phyloP scores from a whole-genome alignment of 495 filamentous ascomycete species.

The Annulohypoxylon maeteangense region DNA sequence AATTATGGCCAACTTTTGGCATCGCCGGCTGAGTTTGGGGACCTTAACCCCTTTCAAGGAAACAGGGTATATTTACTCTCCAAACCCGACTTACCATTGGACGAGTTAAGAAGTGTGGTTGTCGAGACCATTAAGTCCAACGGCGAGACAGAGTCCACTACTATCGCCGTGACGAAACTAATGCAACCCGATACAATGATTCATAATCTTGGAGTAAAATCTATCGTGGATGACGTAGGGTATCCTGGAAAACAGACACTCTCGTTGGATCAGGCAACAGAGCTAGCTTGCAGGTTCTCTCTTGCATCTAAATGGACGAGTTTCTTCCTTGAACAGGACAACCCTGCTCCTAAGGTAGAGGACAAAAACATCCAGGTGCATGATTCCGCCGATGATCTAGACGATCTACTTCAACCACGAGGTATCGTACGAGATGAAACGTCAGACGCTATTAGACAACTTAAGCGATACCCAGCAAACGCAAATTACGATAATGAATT shows the following conservation, averaged over 20 bases:
- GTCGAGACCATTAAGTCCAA: neutral
- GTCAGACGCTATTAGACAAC: neutral
- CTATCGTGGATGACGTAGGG: neutral
- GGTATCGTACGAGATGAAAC: neutral
- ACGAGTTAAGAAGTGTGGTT: neutral
- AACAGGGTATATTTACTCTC: slow-evolving; percentile 2
- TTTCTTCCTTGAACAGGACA: slow-evolving; percentile 4
- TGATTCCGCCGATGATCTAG: neutral
- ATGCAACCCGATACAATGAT: neutral
- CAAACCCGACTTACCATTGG: neutral
- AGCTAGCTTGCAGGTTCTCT: slow-evolving; percentile 4
- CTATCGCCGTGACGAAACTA: neutral
- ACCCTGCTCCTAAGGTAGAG: neutral
- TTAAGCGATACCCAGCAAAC: neutral
- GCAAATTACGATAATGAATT: neutral
- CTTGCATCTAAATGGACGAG: slow-evolving; percentile 13
- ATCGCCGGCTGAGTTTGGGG: neutral
- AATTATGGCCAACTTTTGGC: neutral
- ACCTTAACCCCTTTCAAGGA: slow-evolving; percentile 2
- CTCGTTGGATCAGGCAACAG: neutral
- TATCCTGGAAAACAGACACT: neutral
- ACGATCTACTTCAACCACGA: slow-evolving; percentile 4
- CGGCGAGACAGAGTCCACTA: neutral
- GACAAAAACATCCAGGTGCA: neutral
- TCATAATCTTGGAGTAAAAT: neutral